phyloP scores from a whole-genome alignment of 768 basidiomycete genomes.

The Tulasnella sp. region DNA sequence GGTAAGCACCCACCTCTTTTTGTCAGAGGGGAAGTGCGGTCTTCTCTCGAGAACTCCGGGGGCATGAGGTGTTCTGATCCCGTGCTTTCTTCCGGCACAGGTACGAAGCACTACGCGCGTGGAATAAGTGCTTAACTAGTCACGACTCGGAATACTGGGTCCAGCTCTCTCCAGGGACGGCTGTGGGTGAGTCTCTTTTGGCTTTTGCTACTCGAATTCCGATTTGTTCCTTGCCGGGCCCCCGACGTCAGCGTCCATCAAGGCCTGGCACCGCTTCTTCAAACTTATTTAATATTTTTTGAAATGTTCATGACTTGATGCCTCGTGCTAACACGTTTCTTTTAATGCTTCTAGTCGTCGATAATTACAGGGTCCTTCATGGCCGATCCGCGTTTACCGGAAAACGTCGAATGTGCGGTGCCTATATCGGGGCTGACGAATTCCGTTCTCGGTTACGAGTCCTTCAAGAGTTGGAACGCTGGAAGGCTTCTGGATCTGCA shows the following conservation, averaged over 20 bases:
- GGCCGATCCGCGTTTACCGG: slow-evolving; percentile 88
- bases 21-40: background rate
- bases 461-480: slow-evolving; percentile 18
- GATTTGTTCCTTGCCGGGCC: background rate
- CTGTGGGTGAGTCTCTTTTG: slow-evolving; percentile 47
- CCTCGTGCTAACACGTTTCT: background rate
- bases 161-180: slow-evolving; percentile 76
- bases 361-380: slow-evolving; percentile 90
- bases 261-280: slow-evolving; percentile 1
- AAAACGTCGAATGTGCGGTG: slow-evolving; percentile 86
- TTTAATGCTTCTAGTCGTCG: slow-evolving; percentile 46
- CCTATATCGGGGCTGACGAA: slow-evolving; percentile 88
- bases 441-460: slow-evolving; percentile 58
- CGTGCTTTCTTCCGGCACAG: slow-evolving; percentile 24
- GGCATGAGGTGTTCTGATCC: background rate
- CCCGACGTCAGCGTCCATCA: background rate
- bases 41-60: background rate
- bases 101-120: slow-evolving; percentile 71
- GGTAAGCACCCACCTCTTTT: slow-evolving; percentile 36
- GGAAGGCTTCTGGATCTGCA: background rate
- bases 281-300: background rate
- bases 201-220: background rate
- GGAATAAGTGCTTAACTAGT: slow-evolving; percentile 65
- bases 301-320: background rate
- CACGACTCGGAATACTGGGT: slow-evolving; percentile 87